Evolutionary conservation across 129 eudicot genomes (phyloP), one percentile per base, ranked within the genome.

Genomic region (Calendula officinalis): DNA sequence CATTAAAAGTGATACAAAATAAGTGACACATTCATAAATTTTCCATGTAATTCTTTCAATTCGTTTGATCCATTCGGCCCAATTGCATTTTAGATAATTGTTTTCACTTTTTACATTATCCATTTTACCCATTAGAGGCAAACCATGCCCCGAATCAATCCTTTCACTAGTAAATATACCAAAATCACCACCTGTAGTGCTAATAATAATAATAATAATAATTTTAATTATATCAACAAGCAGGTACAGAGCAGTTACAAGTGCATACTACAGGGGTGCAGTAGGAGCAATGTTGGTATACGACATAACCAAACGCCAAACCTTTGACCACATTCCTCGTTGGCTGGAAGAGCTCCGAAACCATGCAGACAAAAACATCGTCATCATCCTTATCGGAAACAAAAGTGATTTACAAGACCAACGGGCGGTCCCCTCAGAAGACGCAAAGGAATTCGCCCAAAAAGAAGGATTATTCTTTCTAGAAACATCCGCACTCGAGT

Each of bases 401-500:
- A 86, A 86, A 62, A 47, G 60, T 15, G 94, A 85, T 70, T 79
- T 85, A 34, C 85, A 85, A 62, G 85, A 82, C 62, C 88, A 85
- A 56, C 78, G 94, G 3, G 80, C 79, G 2, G 88, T 84, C 34
- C 82, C 95, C 47, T 84, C 95, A 2, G 97, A 91, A 79, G 97
- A 91, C 56, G 97, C 97, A 32, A 87, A 78, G 58, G 97, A 87
- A 48, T 87, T 86, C 70, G 95, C 97, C 12, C 76, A 91, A 44
- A 87, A 84, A 64, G 97, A 91, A 84, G 97, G 95, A 62, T 62
- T 91, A 12, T 91, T 91, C 81, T 91, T 91, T 66, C 62, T 91
- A 34, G 97, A 91, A 79, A 91, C 97, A 49, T 91, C 97, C 1
- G 97, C 97, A 5, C 75, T 91, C 11, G 82, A 84, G 51, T 85